Conservation (phyloP, 352 stramenopile genomes). For the Phytophthora rubi region DNA sequence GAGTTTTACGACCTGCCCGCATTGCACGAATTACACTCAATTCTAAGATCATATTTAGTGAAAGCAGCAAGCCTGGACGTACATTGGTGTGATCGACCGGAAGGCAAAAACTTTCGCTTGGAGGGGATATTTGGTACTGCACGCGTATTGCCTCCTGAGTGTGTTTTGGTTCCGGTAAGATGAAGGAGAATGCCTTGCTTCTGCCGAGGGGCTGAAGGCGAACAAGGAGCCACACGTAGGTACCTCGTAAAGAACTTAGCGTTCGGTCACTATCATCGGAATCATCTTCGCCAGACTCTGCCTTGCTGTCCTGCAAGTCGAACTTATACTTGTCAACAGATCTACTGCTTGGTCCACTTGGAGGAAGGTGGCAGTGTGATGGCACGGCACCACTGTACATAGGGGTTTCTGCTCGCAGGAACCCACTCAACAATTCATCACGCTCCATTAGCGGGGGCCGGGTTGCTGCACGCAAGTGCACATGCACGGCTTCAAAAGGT, state of each 20-base stretch:
- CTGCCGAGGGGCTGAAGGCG: conserved; percentile 42
- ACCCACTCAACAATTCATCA: conserved; percentile 36
- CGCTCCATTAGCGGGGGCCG: conserved; percentile 41
- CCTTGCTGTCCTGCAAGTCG: conserved; percentile 17
- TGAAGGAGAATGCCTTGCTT: conserved; percentile 1
- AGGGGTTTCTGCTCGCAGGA: conserved; percentile 43
- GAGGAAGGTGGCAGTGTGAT: background rate
- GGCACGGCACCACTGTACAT: conserved; percentile 10
- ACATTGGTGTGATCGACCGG: conserved; percentile 66
- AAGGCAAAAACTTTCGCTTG: conserved; percentile 59
- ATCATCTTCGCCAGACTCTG: conserved; percentile 4
- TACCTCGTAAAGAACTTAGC: conserved; percentile 34
- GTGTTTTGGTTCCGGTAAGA: background rate
- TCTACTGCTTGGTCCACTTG: background rate
- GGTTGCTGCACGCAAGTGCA: conserved; percentile 47
- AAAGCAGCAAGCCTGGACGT: conserved; percentile 9
- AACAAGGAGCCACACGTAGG: conserved; percentile 59
- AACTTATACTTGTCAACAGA: conserved; percentile 10
- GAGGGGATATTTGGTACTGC: conserved; percentile 60
- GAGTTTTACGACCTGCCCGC: conserved; percentile 47
- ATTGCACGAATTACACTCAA: background rate
- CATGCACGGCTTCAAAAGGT: conserved; percentile 36
- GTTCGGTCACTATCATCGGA: conserved; percentile 8
- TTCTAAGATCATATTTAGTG: background rate
- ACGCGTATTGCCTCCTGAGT: conserved; percentile 33